Percentiles rank a stretch among this genome's conserved stretches.
These are phyloP conservation scores for Trichocladium antarcticum DNA, from an alignment of 495 filamentous ascomycete genomes.

Conservation along the genomic window DNA sequence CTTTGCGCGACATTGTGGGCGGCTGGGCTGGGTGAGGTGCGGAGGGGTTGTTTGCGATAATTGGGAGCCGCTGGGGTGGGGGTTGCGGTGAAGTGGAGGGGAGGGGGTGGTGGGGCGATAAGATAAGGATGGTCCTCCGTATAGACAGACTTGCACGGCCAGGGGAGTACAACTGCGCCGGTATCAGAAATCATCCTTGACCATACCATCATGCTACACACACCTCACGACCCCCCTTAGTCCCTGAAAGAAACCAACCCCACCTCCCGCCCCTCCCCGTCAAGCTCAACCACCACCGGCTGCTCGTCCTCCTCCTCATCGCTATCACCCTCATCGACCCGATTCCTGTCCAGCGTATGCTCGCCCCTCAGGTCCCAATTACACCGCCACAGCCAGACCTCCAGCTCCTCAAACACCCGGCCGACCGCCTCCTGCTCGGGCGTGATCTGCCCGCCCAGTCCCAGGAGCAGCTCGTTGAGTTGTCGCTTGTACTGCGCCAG, in stretches of 20 bases:
- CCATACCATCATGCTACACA: too few relatives aligned
- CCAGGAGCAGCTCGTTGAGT: slow-evolving; percentile 29
- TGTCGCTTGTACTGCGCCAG: slow-evolving; percentile 36
- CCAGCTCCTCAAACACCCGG: slow-evolving; percentile 33
- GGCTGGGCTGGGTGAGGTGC: neutral
- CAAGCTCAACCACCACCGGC: slow-evolving; percentile 67
- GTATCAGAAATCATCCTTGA: too few relatives aligned
- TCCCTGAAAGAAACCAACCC: slow-evolving; percentile 38
- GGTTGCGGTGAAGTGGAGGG: slow-evolving; percentile 1
- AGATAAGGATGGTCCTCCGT: too few relatives aligned
- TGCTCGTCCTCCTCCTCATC: slow-evolving; percentile 84
- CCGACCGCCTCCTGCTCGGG: slow-evolving; percentile 27
- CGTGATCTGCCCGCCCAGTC: slow-evolving; percentile 20
- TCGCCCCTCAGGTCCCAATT: slow-evolving; percentile 37
- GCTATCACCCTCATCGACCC: slow-evolving; percentile 47
- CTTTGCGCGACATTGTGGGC: slow-evolving; percentile 48
- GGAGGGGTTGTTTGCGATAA: neutral
- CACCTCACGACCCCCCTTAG: neutral
- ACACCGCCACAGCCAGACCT: slow-evolving; percentile 33
- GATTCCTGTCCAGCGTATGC: neutral
- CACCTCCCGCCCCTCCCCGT: slow-evolving; percentile 38
- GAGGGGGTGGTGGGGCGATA: slow-evolving; percentile 8
- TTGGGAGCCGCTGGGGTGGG: neutral
- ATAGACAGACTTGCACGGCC: too few relatives aligned
- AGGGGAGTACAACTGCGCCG: too few relatives aligned